These are phyloP conservation scores for Dryadomyces quercus-mongolicae DNA, from an alignment of 2,329 filamentous ascomycete genomes.

Conservation along the genomic window DNA sequence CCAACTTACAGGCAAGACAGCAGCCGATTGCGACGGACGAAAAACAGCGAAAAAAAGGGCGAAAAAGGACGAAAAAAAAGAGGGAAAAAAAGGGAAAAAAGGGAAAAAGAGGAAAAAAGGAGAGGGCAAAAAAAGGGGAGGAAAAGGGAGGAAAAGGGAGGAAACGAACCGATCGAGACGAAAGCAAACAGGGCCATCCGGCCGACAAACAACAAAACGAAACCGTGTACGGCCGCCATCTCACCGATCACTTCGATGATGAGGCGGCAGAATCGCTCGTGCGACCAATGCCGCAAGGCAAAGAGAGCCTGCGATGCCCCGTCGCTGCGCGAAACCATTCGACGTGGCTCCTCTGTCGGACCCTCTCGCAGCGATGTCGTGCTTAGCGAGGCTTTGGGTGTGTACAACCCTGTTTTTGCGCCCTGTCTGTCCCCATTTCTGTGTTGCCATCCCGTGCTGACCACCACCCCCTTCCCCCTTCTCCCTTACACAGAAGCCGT, in stretches of 20 bases:
- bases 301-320: conserved; percentile 13
- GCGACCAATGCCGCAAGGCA: conserved; percentile 14
- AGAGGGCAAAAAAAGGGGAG: neutral
- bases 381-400: neutral
- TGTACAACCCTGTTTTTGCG: neutral
- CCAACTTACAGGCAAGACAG: neutral
- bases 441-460: neutral
- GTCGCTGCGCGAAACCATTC: conserved; percentile 6
- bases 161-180: neutral
- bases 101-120: neutral
- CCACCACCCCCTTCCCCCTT: too few species aligned
- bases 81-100: neutral
- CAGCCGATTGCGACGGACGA: neutral
- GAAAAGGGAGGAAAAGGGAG: neutral
- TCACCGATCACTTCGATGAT: conserved; percentile 3
- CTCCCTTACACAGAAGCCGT: neutral
- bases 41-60: neutral
- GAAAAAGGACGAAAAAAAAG: neutral
- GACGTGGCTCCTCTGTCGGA: neutral
- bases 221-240: too few species aligned
- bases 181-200: too few species aligned
- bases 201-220: neutral
- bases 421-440: neutral
- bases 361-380: neutral
- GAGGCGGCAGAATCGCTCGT: conserved; percentile 13